Evolutionary conservation across 768 basidiomycete species (phyloP).

Genomic region (Termitomyces sp.): DNA sequence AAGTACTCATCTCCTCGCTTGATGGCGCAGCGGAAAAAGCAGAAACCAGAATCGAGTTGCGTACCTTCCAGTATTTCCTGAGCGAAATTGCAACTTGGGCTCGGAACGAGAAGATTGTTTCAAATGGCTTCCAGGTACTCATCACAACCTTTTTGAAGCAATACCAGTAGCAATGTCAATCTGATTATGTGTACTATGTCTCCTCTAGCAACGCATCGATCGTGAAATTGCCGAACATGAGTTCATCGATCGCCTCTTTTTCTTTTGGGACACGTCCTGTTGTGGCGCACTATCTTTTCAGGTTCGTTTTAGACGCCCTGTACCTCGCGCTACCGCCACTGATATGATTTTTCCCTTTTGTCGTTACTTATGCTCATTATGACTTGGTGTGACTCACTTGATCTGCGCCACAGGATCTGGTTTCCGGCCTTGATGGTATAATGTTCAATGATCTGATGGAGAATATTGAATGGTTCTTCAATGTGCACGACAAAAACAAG

Average conservation of each 20-base stretch:
- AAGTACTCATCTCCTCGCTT: slow-evolving; percentile 48
- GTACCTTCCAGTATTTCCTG: slow-evolving; percentile 85
- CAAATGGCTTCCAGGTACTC: slow-evolving; percentile 82
- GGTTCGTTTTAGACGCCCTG: slow-evolving; percentile 28
- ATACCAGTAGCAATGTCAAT: not conserved
- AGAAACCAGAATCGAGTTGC: slow-evolving; percentile 84
- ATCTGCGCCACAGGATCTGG: slow-evolving; percentile 60
- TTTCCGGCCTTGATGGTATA: slow-evolving; percentile 83
- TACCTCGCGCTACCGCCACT: slow-evolving; percentile 1
- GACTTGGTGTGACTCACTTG: not conserved
- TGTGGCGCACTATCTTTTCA: slow-evolving; percentile 87
- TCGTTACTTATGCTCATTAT: not conserved
- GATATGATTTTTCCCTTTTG: not conserved
- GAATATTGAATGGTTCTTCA: slow-evolving; percentile 99
- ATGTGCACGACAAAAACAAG: slow-evolving; percentile 91
- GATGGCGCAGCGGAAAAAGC: slow-evolving; percentile 69
- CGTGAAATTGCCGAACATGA: slow-evolving; percentile 94
- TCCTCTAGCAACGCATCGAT: slow-evolving; percentile 73
- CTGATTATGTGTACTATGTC: slow-evolving; percentile 1
- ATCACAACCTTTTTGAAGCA: slow-evolving; percentile 1
- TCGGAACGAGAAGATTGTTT: slow-evolving; percentile 85
- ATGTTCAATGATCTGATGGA: slow-evolving; percentile 98
- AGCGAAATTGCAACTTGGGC: slow-evolving; percentile 96
- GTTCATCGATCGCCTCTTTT: slow-evolving; percentile 89
- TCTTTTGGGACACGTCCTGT: slow-evolving; percentile 85